A percentile compares a stretch with the other conserved stretches of the same genome.
phyloP scores from a whole-genome alignment of 1,139 yeast species.

The Scheffersomyces parashehatae region DNA sequence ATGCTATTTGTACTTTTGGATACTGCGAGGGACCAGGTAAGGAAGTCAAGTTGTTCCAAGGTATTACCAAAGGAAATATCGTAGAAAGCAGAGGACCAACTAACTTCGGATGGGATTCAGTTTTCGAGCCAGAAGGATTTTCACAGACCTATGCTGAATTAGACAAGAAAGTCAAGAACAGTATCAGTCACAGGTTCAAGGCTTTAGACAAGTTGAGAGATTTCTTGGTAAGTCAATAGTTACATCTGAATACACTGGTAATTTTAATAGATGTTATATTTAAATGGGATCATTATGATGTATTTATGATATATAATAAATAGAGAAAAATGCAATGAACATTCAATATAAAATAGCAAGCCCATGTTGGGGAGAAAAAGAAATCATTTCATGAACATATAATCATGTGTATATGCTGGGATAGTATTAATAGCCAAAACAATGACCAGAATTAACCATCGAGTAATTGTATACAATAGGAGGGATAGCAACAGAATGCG shows the following conservation, averaged over 20 bases:
- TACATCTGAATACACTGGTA: background rate
- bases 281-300: background rate
- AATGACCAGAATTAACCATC: too few species aligned
- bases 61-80: conserved; percentile 76
- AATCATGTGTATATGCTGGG: too few species aligned
- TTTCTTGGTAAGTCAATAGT: conserved; percentile 39
- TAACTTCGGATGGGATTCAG: conserved; percentile 93
- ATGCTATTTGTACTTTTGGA: conserved; percentile 91
- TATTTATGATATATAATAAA: conserved; percentile 1
- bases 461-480: too few species aligned
- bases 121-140: conserved; percentile 76
- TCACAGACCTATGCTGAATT: conserved; percentile 88
- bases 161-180: conserved; percentile 72
- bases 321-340: background rate
- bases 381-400: too few species aligned
- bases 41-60: conserved; percentile 77
- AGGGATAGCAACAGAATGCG: too few species aligned
- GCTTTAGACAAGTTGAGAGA: conserved; percentile 75
- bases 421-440: too few species aligned
- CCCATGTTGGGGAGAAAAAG: background rate
- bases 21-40: conserved; percentile 81
- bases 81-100: conserved; percentile 77
- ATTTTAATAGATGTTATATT: background rate
- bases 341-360: background rate
- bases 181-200: conserved; percentile 81